Conservation (phyloP, 2,329 filamentous ascomycete species). For the Phialophora expanda region DNA sequence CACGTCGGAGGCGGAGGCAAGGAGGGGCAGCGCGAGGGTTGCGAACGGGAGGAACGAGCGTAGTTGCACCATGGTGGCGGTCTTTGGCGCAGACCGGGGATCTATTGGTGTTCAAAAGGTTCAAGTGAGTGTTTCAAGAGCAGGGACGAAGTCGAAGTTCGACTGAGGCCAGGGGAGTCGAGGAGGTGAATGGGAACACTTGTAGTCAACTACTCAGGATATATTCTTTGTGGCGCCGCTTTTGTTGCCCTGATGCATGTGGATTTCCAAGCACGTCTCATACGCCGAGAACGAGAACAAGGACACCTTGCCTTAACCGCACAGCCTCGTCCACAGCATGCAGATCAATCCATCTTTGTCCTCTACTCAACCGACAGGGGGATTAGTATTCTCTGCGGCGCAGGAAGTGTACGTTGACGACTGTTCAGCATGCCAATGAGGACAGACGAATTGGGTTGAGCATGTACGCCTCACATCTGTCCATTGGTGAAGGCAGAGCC, state of each 20-base stretch:
- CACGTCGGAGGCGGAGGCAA: slow-evolving; percentile 76
- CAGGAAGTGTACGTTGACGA: background rate
- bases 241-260: slow-evolving; percentile 8
- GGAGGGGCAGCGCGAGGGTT: slow-evolving; percentile 57
- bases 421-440: background rate
- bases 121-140: background rate
- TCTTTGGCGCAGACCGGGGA: background rate
- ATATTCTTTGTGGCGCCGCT: slow-evolving; percentile 8
- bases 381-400: background rate
- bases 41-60: slow-evolving; percentile 31
- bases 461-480: too few relatives aligned
- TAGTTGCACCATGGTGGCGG: slow-evolving; percentile 29
- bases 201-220: background rate
- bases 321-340: slow-evolving; percentile 19
- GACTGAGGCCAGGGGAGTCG: background rate
- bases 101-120: too few relatives aligned
- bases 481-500: background rate
- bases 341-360: background rate
- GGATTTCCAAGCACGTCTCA: slow-evolving; percentile 28
- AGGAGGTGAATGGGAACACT: background rate
- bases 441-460: background rate
- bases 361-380: background rate
- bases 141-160: background rate
- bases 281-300: slow-evolving; percentile 11
- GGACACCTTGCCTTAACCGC: slow-evolving; percentile 21